Conservation (phyloP, 768 basidiomycete species). For the Tephrocybe sp. region DNA sequence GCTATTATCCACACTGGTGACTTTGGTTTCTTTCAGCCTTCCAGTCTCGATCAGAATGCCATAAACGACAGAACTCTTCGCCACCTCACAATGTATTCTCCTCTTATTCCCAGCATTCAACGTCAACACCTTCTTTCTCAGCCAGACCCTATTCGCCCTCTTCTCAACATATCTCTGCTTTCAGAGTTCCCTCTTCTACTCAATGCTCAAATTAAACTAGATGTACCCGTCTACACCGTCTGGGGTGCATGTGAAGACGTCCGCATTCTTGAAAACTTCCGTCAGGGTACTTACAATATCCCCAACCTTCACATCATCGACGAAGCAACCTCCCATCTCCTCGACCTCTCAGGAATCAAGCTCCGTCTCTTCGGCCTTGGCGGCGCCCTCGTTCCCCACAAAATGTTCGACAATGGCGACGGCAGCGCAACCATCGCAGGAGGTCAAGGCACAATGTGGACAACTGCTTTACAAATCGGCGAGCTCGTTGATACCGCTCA, state of each 20-base stretch:
- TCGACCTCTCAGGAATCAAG: slow-evolving; percentile 92
- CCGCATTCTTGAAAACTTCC: slow-evolving; percentile 87
- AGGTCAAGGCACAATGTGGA: slow-evolving; percentile 98
- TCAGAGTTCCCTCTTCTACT: slow-evolving; percentile 94
- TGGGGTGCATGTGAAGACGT: slow-evolving; percentile 99
- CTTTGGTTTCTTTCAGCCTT: slow-evolving; percentile 94
- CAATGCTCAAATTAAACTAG: slow-evolving; percentile 85
- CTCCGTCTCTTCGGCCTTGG: slow-evolving; percentile 94
- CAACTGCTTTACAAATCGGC: slow-evolving; percentile 94
- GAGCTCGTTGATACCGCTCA: slow-evolving; percentile 98
- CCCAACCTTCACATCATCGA: slow-evolving; percentile 91
- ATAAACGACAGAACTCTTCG: slow-evolving; percentile 96
- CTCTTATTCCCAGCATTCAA: slow-evolving; percentile 82
- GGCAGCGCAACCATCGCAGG: slow-evolving; percentile 97
- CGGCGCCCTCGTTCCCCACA: slow-evolving; percentile 92
- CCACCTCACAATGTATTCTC: slow-evolving; percentile 95
- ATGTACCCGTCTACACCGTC: slow-evolving; percentile 92
- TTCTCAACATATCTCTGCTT: slow-evolving; percentile 73
- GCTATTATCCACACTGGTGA: slow-evolving; percentile 98
- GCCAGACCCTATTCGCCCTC: slow-evolving; percentile 73
- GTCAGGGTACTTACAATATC: slow-evolving; percentile 76
- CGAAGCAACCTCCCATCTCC: slow-evolving; percentile 89
- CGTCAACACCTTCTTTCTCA: slow-evolving; percentile 70
- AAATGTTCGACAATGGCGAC: slow-evolving; percentile 92
- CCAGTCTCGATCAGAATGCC: slow-evolving; percentile 62